Evolutionary conservation across 73 alveolate genomes (phyloP).

Genomic region (Paramecium primaurelia): DNA sequence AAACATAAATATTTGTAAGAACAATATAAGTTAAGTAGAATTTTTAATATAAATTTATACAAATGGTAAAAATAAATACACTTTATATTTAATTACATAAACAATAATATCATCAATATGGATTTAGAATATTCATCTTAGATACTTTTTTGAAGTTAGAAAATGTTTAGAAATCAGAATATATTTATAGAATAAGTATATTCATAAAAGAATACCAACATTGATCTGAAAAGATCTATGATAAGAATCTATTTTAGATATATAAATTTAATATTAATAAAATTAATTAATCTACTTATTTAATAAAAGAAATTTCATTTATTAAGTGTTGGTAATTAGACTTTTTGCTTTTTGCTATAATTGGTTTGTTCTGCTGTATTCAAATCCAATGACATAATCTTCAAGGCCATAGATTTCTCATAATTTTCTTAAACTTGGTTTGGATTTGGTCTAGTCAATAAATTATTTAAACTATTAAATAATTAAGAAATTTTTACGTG

Average conservation of each 20-base stretch:
- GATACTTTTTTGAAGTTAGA: not conserved
- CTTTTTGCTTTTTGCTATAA: constrained; percentile 33
- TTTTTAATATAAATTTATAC: not conserved
- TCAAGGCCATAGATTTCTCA: constrained; percentile 56
- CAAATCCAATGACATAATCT: constrained; percentile 59
- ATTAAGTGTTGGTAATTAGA: not conserved
- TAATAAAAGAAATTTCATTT: not conserved
- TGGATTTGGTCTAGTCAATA: constrained; percentile 52
- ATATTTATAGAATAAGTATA: not conserved
- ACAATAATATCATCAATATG: not conserved
- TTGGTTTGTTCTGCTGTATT: constrained; percentile 58
- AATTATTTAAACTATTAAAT: not conserved
- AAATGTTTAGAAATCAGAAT: not conserved
- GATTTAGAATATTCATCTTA: not conserved
- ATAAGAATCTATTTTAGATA: not conserved
- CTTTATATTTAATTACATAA: too few relatives aligned
- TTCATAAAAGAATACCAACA: too few relatives aligned
- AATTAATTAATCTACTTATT: not conserved
- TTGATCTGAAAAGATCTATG: not conserved
- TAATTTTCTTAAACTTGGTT: constrained; percentile 29
- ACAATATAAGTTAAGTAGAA: not conserved
- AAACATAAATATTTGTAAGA: too few relatives aligned
- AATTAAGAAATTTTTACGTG: not conserved
- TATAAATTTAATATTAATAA: not conserved
- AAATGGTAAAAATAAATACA: too few relatives aligned